A percentile compares a stretch with the other conserved stretches of the same genome.
Evolutionary conservation across 2,329 filamentous ascomycete genomes (phyloP).

Genomic region (Botryotinia narcissicola): DNA sequence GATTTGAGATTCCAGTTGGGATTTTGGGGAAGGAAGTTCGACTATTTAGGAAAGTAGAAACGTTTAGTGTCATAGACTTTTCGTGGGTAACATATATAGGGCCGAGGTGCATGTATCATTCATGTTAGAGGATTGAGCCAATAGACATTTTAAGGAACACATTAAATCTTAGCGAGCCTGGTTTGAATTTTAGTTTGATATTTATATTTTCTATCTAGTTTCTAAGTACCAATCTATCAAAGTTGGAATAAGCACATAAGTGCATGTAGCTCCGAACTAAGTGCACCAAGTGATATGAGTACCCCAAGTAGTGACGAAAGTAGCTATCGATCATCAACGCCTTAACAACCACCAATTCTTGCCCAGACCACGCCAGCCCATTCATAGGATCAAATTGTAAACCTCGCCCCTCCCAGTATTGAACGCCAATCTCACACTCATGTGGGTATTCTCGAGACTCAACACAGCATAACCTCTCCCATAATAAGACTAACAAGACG

Average conservation of each 20-base stretch:
- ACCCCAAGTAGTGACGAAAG: neutral
- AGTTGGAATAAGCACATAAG: neutral
- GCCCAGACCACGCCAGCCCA: neutral
- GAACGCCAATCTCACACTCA: constrained; percentile 4
- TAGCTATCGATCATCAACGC: neutral
- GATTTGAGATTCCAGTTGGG: neutral
- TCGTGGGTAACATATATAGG: neutral
- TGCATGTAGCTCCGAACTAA: neutral
- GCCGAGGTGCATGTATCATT: neutral
- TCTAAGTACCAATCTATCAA: neutral
- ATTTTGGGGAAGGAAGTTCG: neutral
- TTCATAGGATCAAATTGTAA: neutral
- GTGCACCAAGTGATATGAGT: neutral
- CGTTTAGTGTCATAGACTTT: neutral
- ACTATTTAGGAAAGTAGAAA: neutral
- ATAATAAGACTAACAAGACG: neutral
- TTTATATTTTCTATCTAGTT: neutral
- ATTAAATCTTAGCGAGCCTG: neutral
- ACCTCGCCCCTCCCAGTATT: neutral
- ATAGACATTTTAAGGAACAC: neutral
- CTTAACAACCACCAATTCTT: neutral
- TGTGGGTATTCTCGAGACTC: neutral
- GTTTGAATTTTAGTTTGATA: neutral
- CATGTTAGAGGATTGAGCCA: neutral
- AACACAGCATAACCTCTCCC: neutral